Base-by-base conservation (phyloP, 441 rosid genomes). In the Macaranga tanarius region DNA sequence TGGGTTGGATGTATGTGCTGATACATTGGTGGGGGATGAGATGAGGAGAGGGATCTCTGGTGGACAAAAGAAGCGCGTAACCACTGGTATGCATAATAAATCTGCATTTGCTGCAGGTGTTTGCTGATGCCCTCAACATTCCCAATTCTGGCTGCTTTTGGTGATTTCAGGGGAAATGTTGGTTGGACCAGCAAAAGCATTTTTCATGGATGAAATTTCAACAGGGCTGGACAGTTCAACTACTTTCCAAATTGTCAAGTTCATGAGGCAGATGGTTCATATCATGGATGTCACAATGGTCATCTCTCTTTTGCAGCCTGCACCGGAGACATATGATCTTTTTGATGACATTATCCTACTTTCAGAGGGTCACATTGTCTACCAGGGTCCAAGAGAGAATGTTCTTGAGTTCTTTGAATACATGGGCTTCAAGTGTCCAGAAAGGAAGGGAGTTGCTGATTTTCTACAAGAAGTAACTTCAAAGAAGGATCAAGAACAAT, bases 391-490 rank as follows among this genome's bases (percentile, higher is more conserved):
- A 0, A 72, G 90, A 23, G 88, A 88, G 17, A 73, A 79, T 23
- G 79, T 88, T n/a, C 89, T 90, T 17, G 87, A 82, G 34, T 90
- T 88, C 84, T 90, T 90, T 26, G 82, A 85, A 70, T 70, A 73
- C 34, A 66, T 80, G 67, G 90, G 95, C 23, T 90, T 88, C 84
- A 84, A 71, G 80, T 88, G 95, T 76, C 92, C 95, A 0, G 78
- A 84, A 59, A 88, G 95, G 74, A 90, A 90, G 72, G 95, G 89
- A 42, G 78, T 84, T 12, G 95, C 92, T 23, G 95, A 90, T 73
- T 88, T 90, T 77, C 79, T 90, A 77, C 95, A 86, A 74, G 91
- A 90, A 72, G 90, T 90, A 25, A 90, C 95, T 72, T 90, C 95
- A 61, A 84, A 55, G 62, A 86, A 86, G 62, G 90, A 90, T 71